phyloP scores from a whole-genome alignment of 2,329 filamentous ascomycete species.

The Paramyrothecium sp. region DNA sequence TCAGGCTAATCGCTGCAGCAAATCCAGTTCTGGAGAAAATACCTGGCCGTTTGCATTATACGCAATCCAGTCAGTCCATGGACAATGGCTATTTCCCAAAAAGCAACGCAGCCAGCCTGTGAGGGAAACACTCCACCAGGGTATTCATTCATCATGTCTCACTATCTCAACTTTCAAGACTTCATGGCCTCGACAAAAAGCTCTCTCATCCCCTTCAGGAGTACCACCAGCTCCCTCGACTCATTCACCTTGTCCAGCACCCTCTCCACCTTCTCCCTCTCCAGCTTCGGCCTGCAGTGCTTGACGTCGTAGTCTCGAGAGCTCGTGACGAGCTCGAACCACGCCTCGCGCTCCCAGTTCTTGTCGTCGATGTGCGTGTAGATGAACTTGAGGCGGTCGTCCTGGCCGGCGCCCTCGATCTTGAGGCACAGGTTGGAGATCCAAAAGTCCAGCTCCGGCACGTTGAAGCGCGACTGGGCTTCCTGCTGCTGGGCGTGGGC shows the following conservation, averaged over 20 bases:
- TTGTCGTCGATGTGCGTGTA: slow-evolving; percentile 85
- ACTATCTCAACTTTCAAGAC: slow-evolving; percentile 29
- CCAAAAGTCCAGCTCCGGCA: slow-evolving; percentile 95
- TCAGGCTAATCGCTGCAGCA: no score
- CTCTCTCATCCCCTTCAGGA: slow-evolving; percentile 81
- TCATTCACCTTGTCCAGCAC: slow-evolving; percentile 82
- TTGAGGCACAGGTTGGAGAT: slow-evolving; percentile 83
- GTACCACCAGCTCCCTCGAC: slow-evolving; percentile 65
- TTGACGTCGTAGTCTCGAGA: slow-evolving; percentile 82
- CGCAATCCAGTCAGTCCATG: no score
- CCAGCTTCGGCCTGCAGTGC: slow-evolving; percentile 78
- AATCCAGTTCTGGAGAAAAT: no score
- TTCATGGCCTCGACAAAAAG: slow-evolving; percentile 70
- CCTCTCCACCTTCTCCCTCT: slow-evolving; percentile 72
- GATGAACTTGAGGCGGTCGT: slow-evolving; percentile 85
- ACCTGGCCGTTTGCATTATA: no score
- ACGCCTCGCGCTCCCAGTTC: slow-evolving; percentile 85
- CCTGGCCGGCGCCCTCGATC: slow-evolving; percentile 83
- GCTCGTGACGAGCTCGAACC: slow-evolving; percentile 86
- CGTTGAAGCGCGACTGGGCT: slow-evolving; percentile 82
- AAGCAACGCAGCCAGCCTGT: no score
- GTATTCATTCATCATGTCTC: no score
- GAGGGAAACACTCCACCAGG: no score
- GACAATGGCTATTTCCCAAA: no score
- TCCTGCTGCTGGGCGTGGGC: slow-evolving; percentile 74